These are phyloP conservation scores for Psilocybe mexicana DNA, from an alignment of 1,284 basidiomycete genomes.

Conservation along the genomic window DNA sequence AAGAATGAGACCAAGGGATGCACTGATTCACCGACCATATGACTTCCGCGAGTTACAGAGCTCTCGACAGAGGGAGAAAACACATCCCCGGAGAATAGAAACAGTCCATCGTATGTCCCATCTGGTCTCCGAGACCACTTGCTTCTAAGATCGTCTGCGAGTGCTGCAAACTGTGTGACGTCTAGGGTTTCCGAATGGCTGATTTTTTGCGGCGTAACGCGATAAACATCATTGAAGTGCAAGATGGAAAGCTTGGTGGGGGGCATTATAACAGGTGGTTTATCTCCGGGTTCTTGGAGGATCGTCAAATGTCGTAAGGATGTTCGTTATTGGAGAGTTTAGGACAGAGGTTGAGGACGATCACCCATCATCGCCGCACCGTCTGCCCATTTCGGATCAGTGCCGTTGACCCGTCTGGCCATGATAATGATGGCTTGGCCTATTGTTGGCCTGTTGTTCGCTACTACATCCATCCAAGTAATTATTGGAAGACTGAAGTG, in stretches of 20 bases:
- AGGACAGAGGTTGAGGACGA: too few relatives aligned
- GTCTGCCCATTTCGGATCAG: too few relatives aligned
- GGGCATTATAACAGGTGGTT: constrained; percentile 6
- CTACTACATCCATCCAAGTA: too few relatives aligned
- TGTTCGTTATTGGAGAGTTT: too few relatives aligned
- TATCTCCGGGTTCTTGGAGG: too few relatives aligned
- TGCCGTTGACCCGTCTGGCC: too few relatives aligned
- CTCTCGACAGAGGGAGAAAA: constrained; percentile 88
- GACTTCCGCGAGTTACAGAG: constrained; percentile 86
- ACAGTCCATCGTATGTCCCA: constrained; percentile 68
- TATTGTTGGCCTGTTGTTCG: too few relatives aligned
- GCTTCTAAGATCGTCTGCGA: constrained; percentile 59
- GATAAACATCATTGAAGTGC: constrained; percentile 81
- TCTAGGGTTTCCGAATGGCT: constrained; percentile 63
- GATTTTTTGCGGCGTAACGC: constrained; percentile 71
- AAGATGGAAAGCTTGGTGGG: constrained; percentile 33
- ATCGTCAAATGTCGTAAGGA: too few relatives aligned
- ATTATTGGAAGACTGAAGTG: too few relatives aligned
- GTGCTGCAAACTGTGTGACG: constrained; percentile 71
- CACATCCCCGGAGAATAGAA: constrained; percentile 87
- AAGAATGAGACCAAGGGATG: too few relatives aligned
- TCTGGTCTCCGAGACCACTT: constrained; percentile 52
- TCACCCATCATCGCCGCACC: too few relatives aligned
- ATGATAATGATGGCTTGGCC: too few relatives aligned
- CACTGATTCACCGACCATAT: constrained; percentile 64